phyloP scores from a whole-genome alignment of 306 rosid genomes.

The Phaseolus lunatus region DNA sequence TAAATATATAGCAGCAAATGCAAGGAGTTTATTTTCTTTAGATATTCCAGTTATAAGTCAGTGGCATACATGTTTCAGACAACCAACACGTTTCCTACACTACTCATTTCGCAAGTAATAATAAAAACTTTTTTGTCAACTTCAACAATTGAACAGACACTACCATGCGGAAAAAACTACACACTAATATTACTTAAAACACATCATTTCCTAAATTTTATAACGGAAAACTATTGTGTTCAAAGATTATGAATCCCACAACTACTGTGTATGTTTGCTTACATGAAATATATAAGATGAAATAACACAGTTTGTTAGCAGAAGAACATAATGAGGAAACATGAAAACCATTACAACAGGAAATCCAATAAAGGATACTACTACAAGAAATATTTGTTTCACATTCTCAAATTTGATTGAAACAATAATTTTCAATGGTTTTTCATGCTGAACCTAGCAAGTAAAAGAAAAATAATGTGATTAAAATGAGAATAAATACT shows the following conservation, averaged over 20 bases:
- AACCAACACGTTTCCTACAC: neutral
- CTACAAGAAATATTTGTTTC: slow-evolving; percentile 23
- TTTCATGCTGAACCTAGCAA: slow-evolving; percentile 18
- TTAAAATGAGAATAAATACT: slow-evolving; percentile 37
- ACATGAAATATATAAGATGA: neutral
- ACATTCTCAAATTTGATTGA: slow-evolving; percentile 7
- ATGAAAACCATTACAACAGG: neutral
- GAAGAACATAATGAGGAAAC: neutral
- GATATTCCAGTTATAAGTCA: neutral
- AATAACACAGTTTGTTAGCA: neutral
- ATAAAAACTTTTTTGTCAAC: neutral
- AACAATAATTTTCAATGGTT: slow-evolving; percentile 17
- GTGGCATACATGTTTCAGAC: neutral
- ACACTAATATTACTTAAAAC: neutral
- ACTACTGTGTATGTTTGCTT: neutral
- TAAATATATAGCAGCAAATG: slow-evolving; percentile 21
- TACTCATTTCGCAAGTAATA: neutral
- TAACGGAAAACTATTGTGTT: neutral
- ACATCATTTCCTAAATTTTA: neutral
- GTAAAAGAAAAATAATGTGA: neutral
- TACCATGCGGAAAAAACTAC: neutral
- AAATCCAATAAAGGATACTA: slow-evolving; percentile 12
- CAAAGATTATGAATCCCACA: neutral
- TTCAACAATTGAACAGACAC: neutral
- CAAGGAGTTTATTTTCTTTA: too few relatives aligned